phyloP scores from a whole-genome alignment of 1,284 basidiomycete genomes.

The Cutaneotrichosporon daszewskae region DNA sequence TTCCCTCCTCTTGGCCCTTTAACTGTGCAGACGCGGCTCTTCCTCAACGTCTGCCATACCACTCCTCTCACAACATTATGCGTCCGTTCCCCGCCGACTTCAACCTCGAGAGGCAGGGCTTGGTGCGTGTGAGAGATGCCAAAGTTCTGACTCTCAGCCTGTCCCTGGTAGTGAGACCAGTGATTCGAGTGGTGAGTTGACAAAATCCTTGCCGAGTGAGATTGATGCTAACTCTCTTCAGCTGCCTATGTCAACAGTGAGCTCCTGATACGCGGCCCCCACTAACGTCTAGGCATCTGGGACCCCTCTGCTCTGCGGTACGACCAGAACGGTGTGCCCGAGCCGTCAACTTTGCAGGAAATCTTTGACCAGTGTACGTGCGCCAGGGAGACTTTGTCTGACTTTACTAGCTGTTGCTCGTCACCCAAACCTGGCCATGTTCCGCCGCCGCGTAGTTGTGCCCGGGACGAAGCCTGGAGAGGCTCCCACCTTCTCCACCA shows the following conservation, averaged over 20 bases:
- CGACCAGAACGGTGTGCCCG: slow-evolving; percentile 6
- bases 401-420: slow-evolving; percentile 30
- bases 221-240: background rate
- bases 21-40: no score
- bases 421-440: slow-evolving; percentile 32
- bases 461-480: slow-evolving; percentile 21
- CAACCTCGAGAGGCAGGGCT: slow-evolving; percentile 31
- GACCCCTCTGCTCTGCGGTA: slow-evolving; percentile 5
- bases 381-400: background rate
- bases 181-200: slow-evolving; percentile 29
- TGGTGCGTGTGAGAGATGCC: slow-evolving; percentile 21
- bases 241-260: slow-evolving; percentile 5
- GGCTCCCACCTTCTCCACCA: slow-evolving; percentile 24
- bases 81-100: slow-evolving; percentile 25
- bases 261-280: background rate
- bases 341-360: slow-evolving; percentile 38
- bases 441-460: slow-evolving; percentile 32
- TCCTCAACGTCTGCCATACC: no score
- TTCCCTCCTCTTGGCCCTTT: no score
- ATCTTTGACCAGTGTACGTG: slow-evolving; percentile 44
- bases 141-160: slow-evolving; percentile 17
- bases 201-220: background rate
- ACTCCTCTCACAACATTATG: no score
- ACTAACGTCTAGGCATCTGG: slow-evolving; percentile 1
- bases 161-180: slow-evolving; percentile 28